Evolutionary conservation across 1,284 basidiomycete genomes (phyloP), one percentile per base, ranked within the genome.

Genomic region (Waitea zeae): DNA sequence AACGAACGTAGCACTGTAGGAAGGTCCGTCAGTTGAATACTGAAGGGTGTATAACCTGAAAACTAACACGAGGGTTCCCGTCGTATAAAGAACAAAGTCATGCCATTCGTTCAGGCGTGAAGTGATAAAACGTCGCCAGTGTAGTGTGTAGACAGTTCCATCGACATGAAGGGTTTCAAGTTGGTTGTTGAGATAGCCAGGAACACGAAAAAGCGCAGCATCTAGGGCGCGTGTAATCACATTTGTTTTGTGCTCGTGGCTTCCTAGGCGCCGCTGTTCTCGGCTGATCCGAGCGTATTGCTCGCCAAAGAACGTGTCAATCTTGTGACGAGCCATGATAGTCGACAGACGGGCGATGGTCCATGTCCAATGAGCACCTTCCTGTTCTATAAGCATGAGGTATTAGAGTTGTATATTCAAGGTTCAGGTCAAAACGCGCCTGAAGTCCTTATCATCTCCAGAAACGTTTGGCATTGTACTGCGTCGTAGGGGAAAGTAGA

Each of bases 401-500:
- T 5, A 19, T 27, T 18, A 31, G 13, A 28, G 17, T 28, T 15
- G 24, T 13, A 17, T 24, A 20, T 2, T 19, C 24, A 13, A 4
- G 19, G 20, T 13, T n/a, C 11, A 7, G 22, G 3, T 20, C 17
- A 11, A 13, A 2, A 41, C 44, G 13, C 29, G 48, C 46, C 30
- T 18, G 42, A 28, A 12, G 36, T 32, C 12, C 41, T 27, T 7
- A 51, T 32, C 5, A 48, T 36, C 17, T 46, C 30, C 17, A 49
- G 30, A 31, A 44, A 47, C n/a, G 42, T 35, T 19, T 39, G 40
- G 40, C 48, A 50, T 36, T 49, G 41, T 6, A 40, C 34, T 2
- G 42, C 42, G 24, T 34, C 38, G 28, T 46, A 49, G 0, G 47
- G 47, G 33, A 49, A 48, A 3, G 49, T 51, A 0, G 48, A 53